Evolutionary conservation across 2,329 filamentous ascomycete species (phyloP), one percentile per base, ranked within the genome.

Genomic region (Aspergillus sojae): DNA sequence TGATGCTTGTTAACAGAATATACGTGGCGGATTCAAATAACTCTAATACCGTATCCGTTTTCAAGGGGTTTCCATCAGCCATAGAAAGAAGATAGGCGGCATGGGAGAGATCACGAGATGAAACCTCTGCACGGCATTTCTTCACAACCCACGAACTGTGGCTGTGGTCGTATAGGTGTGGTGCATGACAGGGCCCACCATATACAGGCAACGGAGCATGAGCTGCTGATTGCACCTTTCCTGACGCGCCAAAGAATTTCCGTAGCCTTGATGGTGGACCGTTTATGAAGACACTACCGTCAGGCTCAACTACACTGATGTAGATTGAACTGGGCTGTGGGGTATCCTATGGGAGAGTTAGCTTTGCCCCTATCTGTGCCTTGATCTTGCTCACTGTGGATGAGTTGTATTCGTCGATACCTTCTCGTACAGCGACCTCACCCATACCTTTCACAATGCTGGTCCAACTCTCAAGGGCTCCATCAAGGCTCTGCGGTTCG

Each of bases 91-190:
- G 43, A 5, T 11, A 2, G 43, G 43, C n/a, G 0, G 19, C 9
- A 46, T 21, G n/a, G 4, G 43, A 46, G 7, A 26, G 1, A 23
- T 46, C 10, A 23, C 43, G 43, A 14, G n/a, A 21, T 16, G 10
- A 9, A 6, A 46, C 10, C 21, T 46, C 0, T 2, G 21, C 9
- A 46, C 43, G 43, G n/a, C 19, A 23, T 26, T 23, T 4, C 43
- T 46, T 11, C 6, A 46, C 43, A 21, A 14, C 21, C 43, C 43
- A 46, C 10, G 43, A 10, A n/a, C 43, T 46, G 21, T 46, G 21
- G 43, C n/a, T 30, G 5, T 26, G 7, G 30, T 52, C 74, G 68
- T 88, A 89, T 3, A 82, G 78, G 50, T 82, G 81, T 58, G 74
- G 79, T 19, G 84, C 81, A 65, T 77, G 74, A 34, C 74, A 75